These are phyloP conservation scores for Cryptosporidium baileyi DNA, from an alignment of 169 alveolate species.

Conservation along the genomic window DNA sequence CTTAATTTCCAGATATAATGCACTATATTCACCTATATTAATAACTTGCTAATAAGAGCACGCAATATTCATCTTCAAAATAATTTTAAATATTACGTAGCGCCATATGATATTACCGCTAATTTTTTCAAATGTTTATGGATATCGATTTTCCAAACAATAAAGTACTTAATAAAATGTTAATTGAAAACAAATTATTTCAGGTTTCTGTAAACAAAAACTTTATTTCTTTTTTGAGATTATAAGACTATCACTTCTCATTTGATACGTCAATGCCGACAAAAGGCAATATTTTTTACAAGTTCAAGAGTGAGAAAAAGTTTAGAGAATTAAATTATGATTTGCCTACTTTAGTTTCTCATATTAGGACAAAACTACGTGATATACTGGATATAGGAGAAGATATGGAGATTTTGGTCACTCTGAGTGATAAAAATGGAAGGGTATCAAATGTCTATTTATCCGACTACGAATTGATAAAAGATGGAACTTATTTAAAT, in stretches of 20 bases:
- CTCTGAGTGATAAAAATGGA: slow-evolving; percentile 46
- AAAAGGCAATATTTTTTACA: slow-evolving; percentile 12
- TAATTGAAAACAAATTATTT: neutral
- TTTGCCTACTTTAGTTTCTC: slow-evolving; percentile 53
- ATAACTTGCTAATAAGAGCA: too few relatives aligned
- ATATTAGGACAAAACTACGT: slow-evolving; percentile 45
- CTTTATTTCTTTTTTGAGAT: too few relatives aligned
- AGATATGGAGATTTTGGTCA: slow-evolving; percentile 47
- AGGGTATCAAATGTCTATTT: slow-evolving; percentile 28
- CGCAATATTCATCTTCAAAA: too few relatives aligned
- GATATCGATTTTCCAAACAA: neutral
- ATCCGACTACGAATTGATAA: slow-evolving; percentile 36
- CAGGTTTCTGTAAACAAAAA: neutral
- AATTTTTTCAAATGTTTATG: too few relatives aligned
- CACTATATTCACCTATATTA: too few relatives aligned
- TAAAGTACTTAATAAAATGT: neutral
- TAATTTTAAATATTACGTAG: neutral
- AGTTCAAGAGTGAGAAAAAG: slow-evolving; percentile 57
- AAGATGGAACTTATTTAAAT: slow-evolving; percentile 45
- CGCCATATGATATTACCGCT: too few relatives aligned
- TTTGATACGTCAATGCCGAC: neutral
- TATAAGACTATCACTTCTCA: neutral
- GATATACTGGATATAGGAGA: slow-evolving; percentile 61
- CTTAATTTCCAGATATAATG: neutral
- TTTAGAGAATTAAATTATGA: slow-evolving; percentile 43